Evolutionary conservation across 805 yeast species (phyloP), one percentile per base, ranked within the genome.

Genomic region (Clavispora santaluciae): DNA sequence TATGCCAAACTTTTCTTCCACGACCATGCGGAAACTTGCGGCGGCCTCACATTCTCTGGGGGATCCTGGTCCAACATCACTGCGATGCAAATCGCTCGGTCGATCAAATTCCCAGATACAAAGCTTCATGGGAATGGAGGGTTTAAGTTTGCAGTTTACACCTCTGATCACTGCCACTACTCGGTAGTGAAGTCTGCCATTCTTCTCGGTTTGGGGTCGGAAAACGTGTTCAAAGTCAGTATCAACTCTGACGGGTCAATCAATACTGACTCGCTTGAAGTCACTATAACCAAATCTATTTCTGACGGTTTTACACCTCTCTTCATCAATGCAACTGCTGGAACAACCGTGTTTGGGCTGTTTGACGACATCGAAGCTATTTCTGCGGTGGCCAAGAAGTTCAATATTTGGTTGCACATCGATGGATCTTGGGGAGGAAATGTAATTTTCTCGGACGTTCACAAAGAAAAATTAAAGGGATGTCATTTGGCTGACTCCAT

Each of bases 351-450:
- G 0, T 83, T 79, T 52, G 95, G 95, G 1, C 83, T 93, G 6
- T 87, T 73, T 59, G 95, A 86, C 54, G 79, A 83, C 16, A 72
- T 86, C 51, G 68, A 55, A 20, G 74, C 72, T 31, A 78, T 87
- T 25, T 60, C 80, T 1, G 54, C 43, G 1, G 57, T 86, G 2
- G 78, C 89, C 12, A 65, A 74, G 41, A 67, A 68, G 42, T 56
- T 80, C 59, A 59, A 70, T n/a, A 38, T 78, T 6, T 87, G 95
- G 91, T 75, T 84, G 56, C 95, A 86, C 59, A 76, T 86, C 30
- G 95, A 86, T 61, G 95, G 93, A 1, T 84, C 93, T 6, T 86
- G 95, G 95, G 95, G 95, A 24, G 95, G 91, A 7, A 87, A 87
- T 52, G 81, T 83, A 8, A 71, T 85, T 0, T 87, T 86, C 64